Conservation (phyloP, 73 alveolate genomes). For the Chromera velia region DNA sequence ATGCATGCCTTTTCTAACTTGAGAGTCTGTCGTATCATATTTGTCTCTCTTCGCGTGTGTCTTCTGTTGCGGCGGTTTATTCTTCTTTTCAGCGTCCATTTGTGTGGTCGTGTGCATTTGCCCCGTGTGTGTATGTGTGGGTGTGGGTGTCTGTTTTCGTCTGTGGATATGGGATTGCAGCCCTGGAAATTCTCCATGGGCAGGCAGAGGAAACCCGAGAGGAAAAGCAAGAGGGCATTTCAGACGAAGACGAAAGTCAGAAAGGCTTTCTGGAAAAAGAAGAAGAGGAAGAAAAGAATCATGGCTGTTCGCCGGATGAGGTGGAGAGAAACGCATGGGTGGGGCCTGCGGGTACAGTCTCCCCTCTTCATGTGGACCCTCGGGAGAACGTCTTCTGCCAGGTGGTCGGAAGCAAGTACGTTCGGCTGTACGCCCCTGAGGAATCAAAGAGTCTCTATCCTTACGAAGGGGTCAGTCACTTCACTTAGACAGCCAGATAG, state of each 20-base stretch:
- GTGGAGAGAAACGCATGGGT: slow-evolving; percentile 11
- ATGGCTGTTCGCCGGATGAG: not conserved
- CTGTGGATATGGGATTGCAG: not conserved
- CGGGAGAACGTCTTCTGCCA: slow-evolving; percentile 37
- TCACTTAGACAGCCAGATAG: too few relatives aligned
- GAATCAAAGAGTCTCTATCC: slow-evolving; percentile 10
- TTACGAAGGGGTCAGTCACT: not conserved
- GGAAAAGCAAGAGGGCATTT: not conserved
- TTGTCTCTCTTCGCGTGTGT: not conserved
- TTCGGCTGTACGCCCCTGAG: slow-evolving; percentile 28
- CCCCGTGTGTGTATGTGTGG: too few relatives aligned
- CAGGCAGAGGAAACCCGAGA: not conserved
- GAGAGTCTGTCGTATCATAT: not conserved
- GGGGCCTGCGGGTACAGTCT: slow-evolving; percentile 37
- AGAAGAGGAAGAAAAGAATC: not conserved
- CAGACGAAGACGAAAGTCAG: not conserved
- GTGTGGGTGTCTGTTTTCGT: not conserved
- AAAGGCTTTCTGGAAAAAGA: not conserved
- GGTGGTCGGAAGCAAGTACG: slow-evolving; percentile 41
- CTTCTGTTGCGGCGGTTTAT: too few relatives aligned
- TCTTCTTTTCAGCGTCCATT: too few relatives aligned
- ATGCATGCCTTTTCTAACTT: too few relatives aligned
- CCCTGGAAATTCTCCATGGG: not conserved
- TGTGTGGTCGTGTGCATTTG: too few relatives aligned
- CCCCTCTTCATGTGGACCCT: slow-evolving; percentile 36